These are phyloP conservation scores for Zymoseptoria tritici DNA, from an alignment of 2,329 filamentous ascomycete genomes.

Conservation along the genomic window DNA sequence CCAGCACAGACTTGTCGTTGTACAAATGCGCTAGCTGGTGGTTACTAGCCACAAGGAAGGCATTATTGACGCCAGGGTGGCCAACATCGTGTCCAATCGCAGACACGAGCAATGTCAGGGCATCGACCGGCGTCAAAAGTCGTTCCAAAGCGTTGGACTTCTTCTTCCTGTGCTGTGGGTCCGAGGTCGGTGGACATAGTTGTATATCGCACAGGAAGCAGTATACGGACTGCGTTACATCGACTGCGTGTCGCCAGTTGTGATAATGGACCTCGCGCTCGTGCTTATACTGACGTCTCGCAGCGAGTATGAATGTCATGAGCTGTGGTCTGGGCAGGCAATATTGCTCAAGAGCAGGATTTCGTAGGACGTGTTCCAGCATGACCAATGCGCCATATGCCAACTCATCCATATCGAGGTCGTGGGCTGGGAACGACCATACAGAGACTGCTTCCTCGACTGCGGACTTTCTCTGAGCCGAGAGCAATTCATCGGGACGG, in stretches of 20 bases:
- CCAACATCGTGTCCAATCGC: constrained; percentile 98
- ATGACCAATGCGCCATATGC: constrained; percentile 79
- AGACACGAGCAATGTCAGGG: constrained; percentile 79
- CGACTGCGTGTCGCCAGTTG: constrained; percentile 95
- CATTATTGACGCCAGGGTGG: constrained; percentile 96
- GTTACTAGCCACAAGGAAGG: constrained; percentile 85
- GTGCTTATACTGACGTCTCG: constrained; percentile 87
- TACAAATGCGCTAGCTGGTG: constrained; percentile 90
- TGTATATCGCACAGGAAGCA: constrained; percentile 68
- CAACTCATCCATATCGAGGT: constrained; percentile 83
- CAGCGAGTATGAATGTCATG: constrained; percentile 77
- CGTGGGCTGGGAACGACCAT: constrained; percentile 87
- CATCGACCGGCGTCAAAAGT: constrained; percentile 78
- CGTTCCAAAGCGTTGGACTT: constrained; percentile 56
- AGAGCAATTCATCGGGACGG: constrained; percentile 57
- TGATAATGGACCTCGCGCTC: constrained; percentile 56
- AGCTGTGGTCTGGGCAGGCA: constrained; percentile 48
- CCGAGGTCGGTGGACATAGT: constrained; percentile 58
- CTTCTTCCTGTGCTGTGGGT: constrained; percentile 30
- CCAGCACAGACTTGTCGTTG: constrained; percentile 92
- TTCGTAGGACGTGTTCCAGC: constrained; percentile 76
- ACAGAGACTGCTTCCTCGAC: constrained; percentile 64
- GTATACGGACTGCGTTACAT: constrained; percentile 90
- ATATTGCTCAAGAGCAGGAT: constrained; percentile 70
- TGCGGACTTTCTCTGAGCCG: constrained; percentile 48